These are phyloP conservation scores for Esteya vermicola DNA, from an alignment of 2,329 filamentous ascomycete species.

Conservation along the genomic window DNA sequence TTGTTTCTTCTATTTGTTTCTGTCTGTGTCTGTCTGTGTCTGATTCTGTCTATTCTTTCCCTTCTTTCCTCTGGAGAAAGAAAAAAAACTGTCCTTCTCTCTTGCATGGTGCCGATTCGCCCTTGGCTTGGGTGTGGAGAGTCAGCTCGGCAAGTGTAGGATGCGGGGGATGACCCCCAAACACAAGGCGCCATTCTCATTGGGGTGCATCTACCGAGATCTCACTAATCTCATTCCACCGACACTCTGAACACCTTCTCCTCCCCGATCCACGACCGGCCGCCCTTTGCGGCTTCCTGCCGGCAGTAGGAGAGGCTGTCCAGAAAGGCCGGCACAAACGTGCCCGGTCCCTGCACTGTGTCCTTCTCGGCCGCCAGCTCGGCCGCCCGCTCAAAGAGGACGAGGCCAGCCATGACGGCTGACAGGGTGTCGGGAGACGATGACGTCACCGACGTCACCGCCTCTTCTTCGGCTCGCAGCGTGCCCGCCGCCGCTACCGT, in stretches of 20 bases:
- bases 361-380: constrained; percentile 49
- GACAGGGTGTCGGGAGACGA: constrained; percentile 43
- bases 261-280: constrained; percentile 9
- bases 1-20: no score
- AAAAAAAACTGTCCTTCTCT: neutral
- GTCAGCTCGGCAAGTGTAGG: no score
- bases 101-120: neutral
- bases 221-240: no score
- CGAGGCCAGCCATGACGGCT: constrained; percentile 56
- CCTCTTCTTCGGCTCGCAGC: neutral
- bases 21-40: no score
- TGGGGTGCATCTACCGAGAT: no score
- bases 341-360: constrained; percentile 66
- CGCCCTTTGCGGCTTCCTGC: constrained; percentile 4
- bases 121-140: neutral
- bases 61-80: neutral
- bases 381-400: constrained; percentile 65
- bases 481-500: constrained; percentile 49
- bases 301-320: constrained; percentile 46
- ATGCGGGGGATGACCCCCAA: no score
- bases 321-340: constrained; percentile 73
- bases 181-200: no score
- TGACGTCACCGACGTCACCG: neutral
- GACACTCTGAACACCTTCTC: no score
- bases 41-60: no score